Evolutionary conservation across 208 protist genomes (phyloP), one percentile per base, ranked within the genome.

Genomic region (Wallacemonas sp.): DNA sequence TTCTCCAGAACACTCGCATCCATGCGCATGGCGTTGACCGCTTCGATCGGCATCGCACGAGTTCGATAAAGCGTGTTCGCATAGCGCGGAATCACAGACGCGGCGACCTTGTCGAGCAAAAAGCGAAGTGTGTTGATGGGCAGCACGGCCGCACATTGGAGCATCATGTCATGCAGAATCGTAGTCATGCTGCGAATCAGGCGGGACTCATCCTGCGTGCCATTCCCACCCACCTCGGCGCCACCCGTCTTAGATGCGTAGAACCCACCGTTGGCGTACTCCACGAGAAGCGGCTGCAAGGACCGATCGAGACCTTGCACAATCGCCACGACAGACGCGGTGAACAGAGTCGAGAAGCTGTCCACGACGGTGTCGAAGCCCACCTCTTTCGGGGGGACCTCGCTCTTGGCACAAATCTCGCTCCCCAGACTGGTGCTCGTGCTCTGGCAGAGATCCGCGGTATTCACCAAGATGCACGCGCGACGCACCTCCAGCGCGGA

Each of bases 401-500:
- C 88, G 26, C 77, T 80, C 62, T 82, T 76, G 0, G 79, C 70
- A 30, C 80, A 87, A 47, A 97, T 78, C 60, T 97, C 87, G 15
- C 88, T 82, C 22, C 88, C 86, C 19, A 97, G 80, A 38, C 84
- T 79, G 56, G 80, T 70, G 45, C 72, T 87, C 9, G 86, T 95
- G 12, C 77, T 72, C 31, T 85, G 86, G 36, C 92, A 97, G 6
- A 91, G 63, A 47, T 95, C 89, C 0, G 89, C 88, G 0, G 92
- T 94, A 79, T 97, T 97, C 11, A 91, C 59, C 31, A 97, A 62
- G 61, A 97, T 91, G 66, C 88, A 97, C 17, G 83, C 84, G 5
- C 79, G 84, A 8, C 87, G 79, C 46, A 89, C 66, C 9, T 93
- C 77, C 5, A 86, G 68, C 44, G 58, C 53, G 17, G 56, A 88